Evolutionary conservation across 768 basidiomycete genomes (phyloP), one percentile per base, ranked within the genome.

Genomic region (Mycena olivaceomarginata): DNA sequence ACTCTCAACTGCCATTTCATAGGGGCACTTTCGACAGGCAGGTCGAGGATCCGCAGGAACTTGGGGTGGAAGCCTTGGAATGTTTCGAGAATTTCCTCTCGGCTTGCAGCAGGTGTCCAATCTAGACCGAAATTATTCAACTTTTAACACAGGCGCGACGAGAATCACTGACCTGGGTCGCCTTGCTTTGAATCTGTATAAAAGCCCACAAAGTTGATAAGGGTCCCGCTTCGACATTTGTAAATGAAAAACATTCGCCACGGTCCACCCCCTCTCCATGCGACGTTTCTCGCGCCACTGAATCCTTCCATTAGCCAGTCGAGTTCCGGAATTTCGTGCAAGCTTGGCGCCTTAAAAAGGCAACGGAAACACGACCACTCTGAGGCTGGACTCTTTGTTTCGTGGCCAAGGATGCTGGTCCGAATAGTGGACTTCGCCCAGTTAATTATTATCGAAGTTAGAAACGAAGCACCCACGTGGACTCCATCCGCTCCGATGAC

Each of bases 401-500:
- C 16, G 15, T 78, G 22, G 5, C 77, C 73, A 8, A 78, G 20
- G 9, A 78, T 74, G 40, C 39, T 53, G 46, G 59, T 43, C 43
- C 69, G 41, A 31, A 66, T 16, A 15, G 66, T 46, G 16, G 76
- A 77, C 66, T 57, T 56, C 53, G 18, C 18, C 22, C 25, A 53
- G 25, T 53, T 9, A 59, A 22, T 31, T 31, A 65, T 9, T 53
- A 8, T 51, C 12, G 53, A 22, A 31, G 18, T 20, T 15, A 22
- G 51, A 48, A 51, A 11, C 13, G 18, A 18, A 13, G 5, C 15
- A 45, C 70, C 5, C 53, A 78, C 77, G 40, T 72, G 51, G 5
- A 83, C 74, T 22, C 87, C 87, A 59, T 88, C 87, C 9, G 86
- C 86, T 7, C 86, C 88, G 4, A 88, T 83, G 40, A 87, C 75